Percentiles rank a stretch among this genome's conserved stretches.
phyloP scores from a whole-genome alignment of 2,329 filamentous ascomycete species.

The Aspergillus sp. region DNA sequence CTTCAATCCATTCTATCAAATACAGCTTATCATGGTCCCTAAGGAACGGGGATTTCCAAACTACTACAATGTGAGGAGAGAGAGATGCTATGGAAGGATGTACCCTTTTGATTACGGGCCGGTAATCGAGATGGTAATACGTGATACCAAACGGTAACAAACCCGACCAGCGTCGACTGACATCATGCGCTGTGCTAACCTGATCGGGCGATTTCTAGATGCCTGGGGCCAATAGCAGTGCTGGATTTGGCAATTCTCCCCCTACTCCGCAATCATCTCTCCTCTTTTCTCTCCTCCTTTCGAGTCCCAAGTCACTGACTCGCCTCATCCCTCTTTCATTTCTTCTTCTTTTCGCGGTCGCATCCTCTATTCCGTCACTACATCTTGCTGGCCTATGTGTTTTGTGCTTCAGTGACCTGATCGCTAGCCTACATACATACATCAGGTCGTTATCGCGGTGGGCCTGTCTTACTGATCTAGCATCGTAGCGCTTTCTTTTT shows the following conservation, averaged over 20 bases:
- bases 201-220: conserved; percentile 7
- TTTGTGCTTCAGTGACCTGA: not conserved
- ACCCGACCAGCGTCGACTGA: conserved; percentile 12
- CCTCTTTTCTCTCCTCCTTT: not conserved
- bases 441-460: not conserved
- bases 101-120: too few relatives aligned
- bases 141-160: not conserved
- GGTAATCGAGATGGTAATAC: not conserved
- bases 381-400: not conserved
- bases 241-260: conserved; percentile 12
- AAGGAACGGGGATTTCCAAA: too few relatives aligned
- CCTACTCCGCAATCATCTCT: not conserved
- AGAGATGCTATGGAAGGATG: too few relatives aligned
- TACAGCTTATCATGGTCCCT: too few relatives aligned
- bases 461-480: not conserved
- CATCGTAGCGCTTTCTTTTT: conserved; percentile 4
- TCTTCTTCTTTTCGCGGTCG: not conserved
- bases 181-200: conserved; percentile 11
- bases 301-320: not conserved
- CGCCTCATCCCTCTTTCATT: not conserved
- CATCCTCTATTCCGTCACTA: not conserved
- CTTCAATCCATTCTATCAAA: rapidly evolving
- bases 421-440: not conserved
- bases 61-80: too few relatives aligned
- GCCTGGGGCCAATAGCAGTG: not conserved